Conservation (phyloP, 1,284 basidiomycete species). For the Ustanciosporium gigantosporum region DNA sequence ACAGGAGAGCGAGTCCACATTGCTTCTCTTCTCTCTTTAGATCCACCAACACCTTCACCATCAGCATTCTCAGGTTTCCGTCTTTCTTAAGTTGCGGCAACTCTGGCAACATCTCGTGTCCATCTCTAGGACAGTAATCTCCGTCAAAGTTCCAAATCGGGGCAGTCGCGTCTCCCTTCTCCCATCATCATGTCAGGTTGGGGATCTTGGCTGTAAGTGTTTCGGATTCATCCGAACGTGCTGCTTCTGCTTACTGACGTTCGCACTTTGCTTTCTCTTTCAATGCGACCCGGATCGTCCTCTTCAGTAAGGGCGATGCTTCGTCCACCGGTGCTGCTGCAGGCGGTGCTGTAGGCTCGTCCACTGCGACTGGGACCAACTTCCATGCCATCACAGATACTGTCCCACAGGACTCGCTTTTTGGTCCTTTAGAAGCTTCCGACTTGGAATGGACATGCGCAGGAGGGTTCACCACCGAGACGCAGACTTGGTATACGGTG, state of each 20-base stretch:
- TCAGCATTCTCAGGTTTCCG: no score
- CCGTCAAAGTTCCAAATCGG: no score
- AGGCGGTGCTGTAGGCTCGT: constrained; percentile 6
- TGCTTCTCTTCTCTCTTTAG: no score
- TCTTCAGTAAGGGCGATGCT: constrained; percentile 22
- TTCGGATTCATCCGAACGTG: background rate
- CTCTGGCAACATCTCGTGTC: no score
- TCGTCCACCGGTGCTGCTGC: constrained; percentile 7
- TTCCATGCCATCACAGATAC: constrained; percentile 55
- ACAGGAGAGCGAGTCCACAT: no score
- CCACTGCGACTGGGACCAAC: constrained; percentile 42
- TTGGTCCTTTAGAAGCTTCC: constrained; percentile 70
- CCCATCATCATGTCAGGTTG: constrained; percentile 51
- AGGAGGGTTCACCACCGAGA: constrained; percentile 85
- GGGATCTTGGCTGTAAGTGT: constrained; percentile 58
- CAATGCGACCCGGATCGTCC: background rate
- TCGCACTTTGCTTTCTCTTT: background rate
- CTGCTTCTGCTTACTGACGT: background rate
- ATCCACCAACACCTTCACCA: no score
- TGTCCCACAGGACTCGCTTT: constrained; percentile 64
- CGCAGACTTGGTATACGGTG: constrained; percentile 84
- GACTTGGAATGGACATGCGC: constrained; percentile 83
- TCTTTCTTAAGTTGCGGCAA: no score
- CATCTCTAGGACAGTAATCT: no score
- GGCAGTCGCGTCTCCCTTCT: no score